Evolutionary conservation across 306 rosid species (phyloP).

Genomic region (Sicyos edulis): DNA sequence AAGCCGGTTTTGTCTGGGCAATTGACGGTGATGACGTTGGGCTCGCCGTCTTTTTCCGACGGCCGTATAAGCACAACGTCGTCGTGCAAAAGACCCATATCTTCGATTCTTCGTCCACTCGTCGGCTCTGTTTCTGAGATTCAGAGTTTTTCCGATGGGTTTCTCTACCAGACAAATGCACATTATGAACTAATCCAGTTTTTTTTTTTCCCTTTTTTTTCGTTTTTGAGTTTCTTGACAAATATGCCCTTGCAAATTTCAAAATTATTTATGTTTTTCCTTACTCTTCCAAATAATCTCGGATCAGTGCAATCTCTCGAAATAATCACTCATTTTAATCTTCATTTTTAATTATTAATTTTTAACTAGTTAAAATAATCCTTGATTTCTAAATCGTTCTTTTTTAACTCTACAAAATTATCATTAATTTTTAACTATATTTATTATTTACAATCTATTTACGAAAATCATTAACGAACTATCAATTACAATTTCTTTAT

Average conservation of each 20-base stretch:
- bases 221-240: not conserved
- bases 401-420: too few species aligned
- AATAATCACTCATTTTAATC: too few species aligned
- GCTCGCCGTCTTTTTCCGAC: conserved; percentile 61
- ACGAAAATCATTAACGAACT: too few species aligned
- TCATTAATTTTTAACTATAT: too few species aligned
- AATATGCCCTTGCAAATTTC: not conserved
- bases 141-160: conserved; percentile 9
- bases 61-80: conserved; percentile 65
- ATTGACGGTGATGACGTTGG: conserved; percentile 69
- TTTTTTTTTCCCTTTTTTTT: not conserved
- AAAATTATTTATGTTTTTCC: not conserved
- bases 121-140: conserved; percentile 1
- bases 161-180: not conserved
- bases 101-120: conserved; percentile 15
- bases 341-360: too few species aligned
- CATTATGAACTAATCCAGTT: not conserved
- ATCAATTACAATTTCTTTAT: too few species aligned
- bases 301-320: too few species aligned
- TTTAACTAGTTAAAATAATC: too few species aligned
- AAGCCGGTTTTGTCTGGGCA: conserved; percentile 97
- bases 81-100: conserved; percentile 71
- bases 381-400: too few species aligned
- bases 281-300: too few species aligned
- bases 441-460: too few species aligned